Base-by-base conservation (phyloP, 257 asterid species). In the Galeopsis tetrahit region DNA sequence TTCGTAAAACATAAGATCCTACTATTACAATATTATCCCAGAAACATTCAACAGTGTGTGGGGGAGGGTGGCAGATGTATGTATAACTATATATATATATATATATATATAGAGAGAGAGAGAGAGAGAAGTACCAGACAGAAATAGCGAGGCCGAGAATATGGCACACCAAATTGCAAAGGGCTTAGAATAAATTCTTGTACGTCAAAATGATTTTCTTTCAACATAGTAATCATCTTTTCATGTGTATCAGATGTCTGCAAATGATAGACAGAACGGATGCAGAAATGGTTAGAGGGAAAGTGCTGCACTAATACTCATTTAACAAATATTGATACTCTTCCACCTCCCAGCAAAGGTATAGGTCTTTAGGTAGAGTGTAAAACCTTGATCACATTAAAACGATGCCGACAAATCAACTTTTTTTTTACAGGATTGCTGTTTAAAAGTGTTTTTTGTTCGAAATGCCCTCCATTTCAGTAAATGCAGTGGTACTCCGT, bases 71-170 rank as follows among this genome's bases (percentile, higher is more conserved):
- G 39, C 28, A 13, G 33, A n/a, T 4, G 56, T 13, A 4, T 48
- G 1, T 48, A 46, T 46, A 46, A 10, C 11, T 46, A 44, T 11
- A 44, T 10, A 44, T 10, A 44, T 10, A 44, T 10, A 44, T 5
- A 39, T 40, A 40, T 7, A 40, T 40, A 40, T 7, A 40, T 1
- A 13, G 66, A 15, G 73, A 46, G 52, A 40, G 81, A 56, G 63
- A 57, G 84, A 74, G 69, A 76, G 83, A 73, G 76, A 81, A 63
- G 70, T 69, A 91, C 97, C 99, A 91, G 81, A 74, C 97, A 94
- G 77, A 91, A 94, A 80, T 94, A 91, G 44, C 99, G 97, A 70
- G 99, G 99, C 71, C 99, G 88, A 61, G 99, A 94, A 82, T 91
- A 91, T 6, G 97, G 99, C 66, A 94, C 81, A 43, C 95, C 95